Base-by-base conservation (phyloP, 192 early-diverging fungal genomes). In the Gonapodya sp. region DNA sequence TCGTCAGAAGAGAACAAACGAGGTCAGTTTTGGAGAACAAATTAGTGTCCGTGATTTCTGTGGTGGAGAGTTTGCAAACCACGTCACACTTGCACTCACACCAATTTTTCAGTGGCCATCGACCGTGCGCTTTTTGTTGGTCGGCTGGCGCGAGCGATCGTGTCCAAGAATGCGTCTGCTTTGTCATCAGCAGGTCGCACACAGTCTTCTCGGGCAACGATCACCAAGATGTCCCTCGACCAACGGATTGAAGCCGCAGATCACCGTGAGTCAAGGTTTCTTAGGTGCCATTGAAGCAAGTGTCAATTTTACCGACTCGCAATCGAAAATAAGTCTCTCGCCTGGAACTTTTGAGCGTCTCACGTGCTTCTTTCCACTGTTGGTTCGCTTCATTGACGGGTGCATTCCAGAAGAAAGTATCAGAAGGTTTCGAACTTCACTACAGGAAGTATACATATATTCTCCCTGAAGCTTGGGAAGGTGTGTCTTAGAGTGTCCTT, bases 81-180 rank as follows among this genome's bases (percentile, higher is more conserved):
- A 18, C 64, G 64, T 30, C 16, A 18, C 16, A 72, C 34, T 77
- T 18, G 31, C 31, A 2, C 31, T 31, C 2, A 77, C 75, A 2
- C 34, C 30, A 16, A 2, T 77, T 2, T 34, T 8, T 8, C 75
- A 77, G 30, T 33, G 2, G 36, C 34, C 79, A 37, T 80, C 79
- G 79, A 80, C 32, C 79, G 37, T 18, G 35, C 35, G 33, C 73
- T 84, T 14, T 64, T 77, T 31, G 34, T 84, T 74, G 83, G 83
- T 0, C 83, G 83, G 0, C 24, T 82, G 1, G 85, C 85, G 1
- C 81, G 81, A 35, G 73, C 73, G 16, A 81, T 86, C 36, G 8
- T 31, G 8, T 64, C 46, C 8, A 8, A 24, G 46, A 64, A 64
- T 24, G 8, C 46, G 46, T 16, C 46, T 16, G 46, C 8, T 64